A percentile compares a stretch with the other conserved stretches of the same genome.
Evolutionary conservation across 768 basidiomycete genomes (phyloP).

Genomic region (Lentinula detonsa): DNA sequence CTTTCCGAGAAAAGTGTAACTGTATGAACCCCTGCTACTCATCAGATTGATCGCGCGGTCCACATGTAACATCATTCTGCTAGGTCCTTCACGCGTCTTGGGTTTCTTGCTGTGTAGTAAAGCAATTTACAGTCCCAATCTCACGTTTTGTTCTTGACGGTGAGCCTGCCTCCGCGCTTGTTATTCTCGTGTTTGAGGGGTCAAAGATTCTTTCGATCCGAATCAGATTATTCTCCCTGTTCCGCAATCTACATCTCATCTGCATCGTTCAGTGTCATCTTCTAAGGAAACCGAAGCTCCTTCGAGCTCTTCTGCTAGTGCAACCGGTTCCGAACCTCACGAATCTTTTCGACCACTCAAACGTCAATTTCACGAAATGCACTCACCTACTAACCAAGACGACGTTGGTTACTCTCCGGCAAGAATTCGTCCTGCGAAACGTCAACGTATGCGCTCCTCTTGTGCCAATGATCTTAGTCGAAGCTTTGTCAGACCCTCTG

Average conservation of each 20-base stretch:
- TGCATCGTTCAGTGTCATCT: not conserved
- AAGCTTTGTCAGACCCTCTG: not conserved
- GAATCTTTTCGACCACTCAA: not conserved
- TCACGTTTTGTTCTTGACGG: constrained; percentile 5
- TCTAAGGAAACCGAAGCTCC: not conserved
- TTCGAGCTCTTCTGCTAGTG: not conserved
- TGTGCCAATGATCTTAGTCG: not conserved
- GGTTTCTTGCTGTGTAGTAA: not conserved
- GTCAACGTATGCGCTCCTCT: not conserved
- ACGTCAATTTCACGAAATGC: not conserved
- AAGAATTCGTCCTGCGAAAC: not conserved
- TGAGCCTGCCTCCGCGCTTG: not conserved
- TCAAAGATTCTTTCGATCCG: not conserved
- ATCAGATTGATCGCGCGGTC: not conserved
- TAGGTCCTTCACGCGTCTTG: constrained; percentile 3
- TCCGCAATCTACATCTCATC: not conserved
- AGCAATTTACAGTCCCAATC: not conserved
- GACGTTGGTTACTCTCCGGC: not conserved
- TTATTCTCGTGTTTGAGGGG: not conserved
- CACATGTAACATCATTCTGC: not conserved
- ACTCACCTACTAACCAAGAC: not conserved
- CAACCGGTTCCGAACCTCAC: not conserved
- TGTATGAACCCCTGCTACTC: not conserved
- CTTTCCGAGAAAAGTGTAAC: not conserved
- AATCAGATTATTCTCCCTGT: not conserved